Percentiles rank a stretch among this genome's conserved stretches.
phyloP scores from a whole-genome alignment of 176 grass and related monocot species.

The Cenchrus americanus region DNA sequence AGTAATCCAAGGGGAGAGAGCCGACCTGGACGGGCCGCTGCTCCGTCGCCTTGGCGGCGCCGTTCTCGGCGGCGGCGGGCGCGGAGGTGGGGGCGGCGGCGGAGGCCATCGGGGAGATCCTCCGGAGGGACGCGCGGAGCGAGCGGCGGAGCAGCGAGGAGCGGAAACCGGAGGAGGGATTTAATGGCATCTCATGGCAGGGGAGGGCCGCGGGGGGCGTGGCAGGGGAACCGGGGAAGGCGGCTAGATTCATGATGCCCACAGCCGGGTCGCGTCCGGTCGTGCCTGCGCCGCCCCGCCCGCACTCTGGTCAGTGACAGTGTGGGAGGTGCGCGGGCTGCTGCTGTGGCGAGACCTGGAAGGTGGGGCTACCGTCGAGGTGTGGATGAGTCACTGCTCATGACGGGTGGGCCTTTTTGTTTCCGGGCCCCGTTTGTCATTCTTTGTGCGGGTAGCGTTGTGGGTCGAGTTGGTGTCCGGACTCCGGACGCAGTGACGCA shows the following conservation, averaged over 20 bases:
- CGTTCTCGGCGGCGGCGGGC: conserved; percentile 35
- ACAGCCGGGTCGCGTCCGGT: neutral
- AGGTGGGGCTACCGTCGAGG: neutral
- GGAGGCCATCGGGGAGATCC: conserved; percentile 41
- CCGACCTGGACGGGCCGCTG: conserved; percentile 56
- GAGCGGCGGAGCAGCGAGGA: conserved; percentile 45
- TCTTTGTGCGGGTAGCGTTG: neutral
- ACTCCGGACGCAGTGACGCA: neutral
- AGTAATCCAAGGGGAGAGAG: neutral
- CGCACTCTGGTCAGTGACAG: neutral
- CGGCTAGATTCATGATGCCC: conserved; percentile 57
- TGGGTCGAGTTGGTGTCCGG: neutral
- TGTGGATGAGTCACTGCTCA: neutral
- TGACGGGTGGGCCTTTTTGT: neutral
- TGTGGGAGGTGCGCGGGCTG: neutral
- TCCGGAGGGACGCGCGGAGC: conserved; percentile 43
- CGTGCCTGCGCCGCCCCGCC: conserved; percentile 28
- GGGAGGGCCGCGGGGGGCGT: neutral
- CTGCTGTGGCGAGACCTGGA: neutral
- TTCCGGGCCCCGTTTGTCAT: neutral
- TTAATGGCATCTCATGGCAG: conserved; percentile 59
- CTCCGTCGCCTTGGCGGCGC: conserved; percentile 35
- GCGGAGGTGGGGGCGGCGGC: conserved; percentile 35
- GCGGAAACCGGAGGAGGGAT: conserved; percentile 16
- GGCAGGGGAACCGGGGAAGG: neutral